Evolutionary conservation across 768 basidiomycete genomes (phyloP).

Genomic region (Macrocybe gigantea): DNA sequence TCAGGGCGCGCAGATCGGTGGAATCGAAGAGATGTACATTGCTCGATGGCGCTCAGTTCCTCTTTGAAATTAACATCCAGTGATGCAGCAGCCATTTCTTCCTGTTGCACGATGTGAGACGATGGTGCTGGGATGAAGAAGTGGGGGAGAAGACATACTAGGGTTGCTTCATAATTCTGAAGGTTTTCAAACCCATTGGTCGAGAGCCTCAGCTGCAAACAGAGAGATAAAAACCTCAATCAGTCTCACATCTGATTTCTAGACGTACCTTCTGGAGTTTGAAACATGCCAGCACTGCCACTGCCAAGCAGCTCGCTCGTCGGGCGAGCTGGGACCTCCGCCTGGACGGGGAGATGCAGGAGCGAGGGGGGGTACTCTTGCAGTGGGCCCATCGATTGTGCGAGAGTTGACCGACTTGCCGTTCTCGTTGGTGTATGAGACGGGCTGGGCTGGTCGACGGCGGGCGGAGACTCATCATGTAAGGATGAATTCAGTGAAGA

Average conservation of each 20-base stretch:
- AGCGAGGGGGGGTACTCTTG: conserved; percentile 53
- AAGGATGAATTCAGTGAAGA: conserved; percentile 12
- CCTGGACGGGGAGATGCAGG: conserved; percentile 75
- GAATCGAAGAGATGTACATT: conserved; percentile 51
- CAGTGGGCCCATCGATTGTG: conserved; percentile 69
- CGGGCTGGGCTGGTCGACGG: conserved; percentile 72
- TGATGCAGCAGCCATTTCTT: conserved; percentile 99
- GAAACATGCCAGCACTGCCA: conserved; percentile 70
- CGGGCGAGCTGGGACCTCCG: conserved; percentile 55
- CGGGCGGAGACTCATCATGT: conserved; percentile 60
- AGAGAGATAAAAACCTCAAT: conserved; percentile 7
- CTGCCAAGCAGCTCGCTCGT: conserved; percentile 80
- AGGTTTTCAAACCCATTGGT: conserved; percentile 99
- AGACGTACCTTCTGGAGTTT: conserved; percentile 75
- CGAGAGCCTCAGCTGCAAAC: conserved; percentile 86
- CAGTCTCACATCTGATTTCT: background rate
- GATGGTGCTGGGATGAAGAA: conserved; percentile 5
- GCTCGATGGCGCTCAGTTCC: conserved; percentile 97
- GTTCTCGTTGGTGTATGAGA: conserved; percentile 59
- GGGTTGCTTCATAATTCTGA: conserved; percentile 90
- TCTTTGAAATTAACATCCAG: conserved; percentile 99
- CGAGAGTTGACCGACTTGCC: conserved; percentile 53
- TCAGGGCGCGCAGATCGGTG: background rate
- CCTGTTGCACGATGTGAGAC: conserved; percentile 28
- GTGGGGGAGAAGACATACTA: conserved; percentile 33